These are phyloP conservation scores for Quercus rubra DNA, from an alignment of 306 rosid genomes.

Conservation along the genomic window DNA sequence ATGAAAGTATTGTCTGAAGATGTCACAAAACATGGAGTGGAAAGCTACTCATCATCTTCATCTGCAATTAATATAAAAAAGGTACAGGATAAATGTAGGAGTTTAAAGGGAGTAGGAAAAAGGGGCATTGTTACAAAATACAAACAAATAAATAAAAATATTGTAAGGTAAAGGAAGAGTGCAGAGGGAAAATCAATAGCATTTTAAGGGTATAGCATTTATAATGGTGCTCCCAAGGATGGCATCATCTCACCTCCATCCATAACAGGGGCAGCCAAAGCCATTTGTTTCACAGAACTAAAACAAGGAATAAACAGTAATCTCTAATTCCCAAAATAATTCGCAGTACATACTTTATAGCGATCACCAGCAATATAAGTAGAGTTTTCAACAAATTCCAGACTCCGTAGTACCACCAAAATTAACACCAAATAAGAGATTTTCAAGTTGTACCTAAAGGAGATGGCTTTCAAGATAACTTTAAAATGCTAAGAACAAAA, in stretches of 20 bases:
- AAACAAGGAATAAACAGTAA: not conserved
- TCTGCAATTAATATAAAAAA: slow-evolving; percentile 36
- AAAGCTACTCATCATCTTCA: slow-evolving; percentile 55
- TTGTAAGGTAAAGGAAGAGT: not conserved
- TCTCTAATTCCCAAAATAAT: not conserved
- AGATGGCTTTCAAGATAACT: not conserved
- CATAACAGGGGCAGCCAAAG: not conserved
- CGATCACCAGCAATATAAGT: not conserved
- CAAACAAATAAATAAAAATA: not conserved
- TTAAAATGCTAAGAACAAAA: not conserved
- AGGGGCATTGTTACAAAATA: not conserved
- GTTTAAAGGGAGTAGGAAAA: not conserved
- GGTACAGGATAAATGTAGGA: not conserved
- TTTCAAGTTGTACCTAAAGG: not conserved
- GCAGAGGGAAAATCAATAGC: not conserved
- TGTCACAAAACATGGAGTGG: slow-evolving; percentile 17
- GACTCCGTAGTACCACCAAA: not conserved
- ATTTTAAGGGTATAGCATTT: not conserved
- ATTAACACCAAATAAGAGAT: not conserved
- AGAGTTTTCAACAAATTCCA: not conserved
- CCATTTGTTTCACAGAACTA: not conserved
- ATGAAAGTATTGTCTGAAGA: slow-evolving; percentile 6
- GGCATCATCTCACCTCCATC: not conserved
- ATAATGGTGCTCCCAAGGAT: not conserved
- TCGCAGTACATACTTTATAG: not conserved